A percentile compares a stretch with the other conserved stretches of the same genome.
Evolutionary conservation across 345 rosid genomes (phyloP).

Genomic region (Populus deltoides): DNA sequence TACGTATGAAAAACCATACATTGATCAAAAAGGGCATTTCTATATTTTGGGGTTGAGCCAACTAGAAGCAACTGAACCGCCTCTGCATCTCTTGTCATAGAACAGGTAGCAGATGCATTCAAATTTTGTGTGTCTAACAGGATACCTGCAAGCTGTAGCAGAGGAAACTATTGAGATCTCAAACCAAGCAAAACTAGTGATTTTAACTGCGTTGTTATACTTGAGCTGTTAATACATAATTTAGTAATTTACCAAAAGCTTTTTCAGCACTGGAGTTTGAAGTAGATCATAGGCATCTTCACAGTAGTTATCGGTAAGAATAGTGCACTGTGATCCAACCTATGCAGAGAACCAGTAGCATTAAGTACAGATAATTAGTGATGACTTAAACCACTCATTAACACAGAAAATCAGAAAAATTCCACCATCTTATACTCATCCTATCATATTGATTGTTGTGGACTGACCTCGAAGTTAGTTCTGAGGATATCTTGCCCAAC

Average conservation of each 20-base stretch:
- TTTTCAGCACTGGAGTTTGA: conserved; percentile 43
- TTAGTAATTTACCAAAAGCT: conserved; percentile 41
- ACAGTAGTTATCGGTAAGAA: conserved; percentile 63
- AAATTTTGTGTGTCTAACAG: conserved; percentile 56
- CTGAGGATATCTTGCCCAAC: conserved; percentile 58
- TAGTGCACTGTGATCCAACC: conserved; percentile 47
- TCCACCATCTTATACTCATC: not conserved
- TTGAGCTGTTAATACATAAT: not conserved
- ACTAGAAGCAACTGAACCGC: conserved; percentile 60
- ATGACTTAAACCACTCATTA: no score
- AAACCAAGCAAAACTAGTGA: not conserved
- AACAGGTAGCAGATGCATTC: conserved; percentile 26
- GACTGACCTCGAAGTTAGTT: conserved; percentile 43
- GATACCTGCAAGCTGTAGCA: conserved; percentile 60
- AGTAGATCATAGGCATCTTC: conserved; percentile 71
- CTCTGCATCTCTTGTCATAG: conserved; percentile 49
- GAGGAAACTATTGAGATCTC: conserved; percentile 10
- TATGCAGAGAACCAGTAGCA: not conserved
- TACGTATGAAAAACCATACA: conserved; percentile 20
- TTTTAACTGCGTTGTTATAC: not conserved
- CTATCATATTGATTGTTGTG: not conserved
- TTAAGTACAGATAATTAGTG: not conserved
- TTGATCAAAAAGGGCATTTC: conserved; percentile 44
- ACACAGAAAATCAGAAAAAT: no score
- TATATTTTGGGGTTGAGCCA: conserved; percentile 46